Evolutionary conservation across 2,329 filamentous ascomycete species (phyloP), one percentile per base, ranked within the genome.

Genomic region (Intubia oerlemansii): DNA sequence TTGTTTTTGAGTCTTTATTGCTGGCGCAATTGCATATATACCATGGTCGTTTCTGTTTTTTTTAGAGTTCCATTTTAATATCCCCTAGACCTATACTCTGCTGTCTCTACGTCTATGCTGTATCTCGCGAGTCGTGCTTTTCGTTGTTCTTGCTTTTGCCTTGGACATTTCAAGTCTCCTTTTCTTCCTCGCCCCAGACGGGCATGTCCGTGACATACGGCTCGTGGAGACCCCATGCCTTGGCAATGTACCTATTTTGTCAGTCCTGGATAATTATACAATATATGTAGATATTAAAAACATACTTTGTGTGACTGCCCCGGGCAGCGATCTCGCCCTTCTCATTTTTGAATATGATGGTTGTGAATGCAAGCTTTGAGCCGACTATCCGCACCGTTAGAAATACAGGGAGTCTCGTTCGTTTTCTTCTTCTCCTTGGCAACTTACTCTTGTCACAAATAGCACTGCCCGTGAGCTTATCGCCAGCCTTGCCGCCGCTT

Each of bases 261-360:
- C 12, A 24, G 32, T 6, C 10, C 10, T 3, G 5, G 5, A 9
- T 28, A 34, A 15, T 6, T n/a, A 22, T 8, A 28, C 16, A 11
- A 22, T n/a, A n/a, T n/a, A n/a, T n/a, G n/a, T n/a, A n/a, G n/a
- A n/a, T n/a, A n/a, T n/a, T n/a, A 25, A 9, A 28, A 12, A 37
- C 56, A 43, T 40, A 71, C 68, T 74, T 74, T 10, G 68, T 74
- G 41, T 74, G 68, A 37, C 66, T 73, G 24, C 68, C 68, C 26
- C 68, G 50, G 1, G 68, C 68, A 9, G 65, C 60, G 4, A 73
- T 42, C 24, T 73, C 57, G 5, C 66, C 66, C 34, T 66, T 59
- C 28, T 47, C 48, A 35, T 73, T 71, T 29, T 48, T 57, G 36
- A 74, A 74, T 0, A 57, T 56, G 11, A 74, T 52, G 0, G 57